Base-by-base conservation (phyloP, 2,329 filamentous ascomycete species). In the Penicillium aurantiogriseum region DNA sequence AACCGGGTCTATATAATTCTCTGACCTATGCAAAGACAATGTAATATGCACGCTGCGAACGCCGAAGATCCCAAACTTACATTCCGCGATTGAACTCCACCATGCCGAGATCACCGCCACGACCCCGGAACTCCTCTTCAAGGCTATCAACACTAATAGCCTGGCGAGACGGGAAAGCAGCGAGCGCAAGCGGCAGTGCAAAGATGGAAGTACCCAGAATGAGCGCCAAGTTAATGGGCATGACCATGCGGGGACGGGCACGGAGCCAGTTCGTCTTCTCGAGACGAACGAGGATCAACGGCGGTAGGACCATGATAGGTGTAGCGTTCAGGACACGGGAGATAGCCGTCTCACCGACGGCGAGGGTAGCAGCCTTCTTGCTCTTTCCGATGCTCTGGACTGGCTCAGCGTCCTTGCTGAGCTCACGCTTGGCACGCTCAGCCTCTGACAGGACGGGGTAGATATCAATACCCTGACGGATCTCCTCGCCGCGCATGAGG, bases 81-180 rank as follows among this genome's bases (percentile, higher is more conserved):
- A 99, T 93, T 13, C 94, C 94, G 69, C 94, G 85, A 76, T 99
- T 97, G 77, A 99, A 97, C 73, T 95, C 91, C n/a, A 99, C 90
- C 79, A 91, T 81, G 0, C 90, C 92, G 54, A 84, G 84, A 62
- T 88, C 84, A 0, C 92, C 93, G 33, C 91, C 92, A 56, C 84
- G 85, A 7, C 86, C 88, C 77, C 88, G 88, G 74, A 99, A 97
- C 76, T 96, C 90, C 62, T 88, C 81, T 81, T 97, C 94, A 56
- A 99, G 78, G 50, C 80, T 86, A 31, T 85, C 83, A 1, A 89
- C 92, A 62, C 82, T 84, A 42, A 97, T 89, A 62, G 85, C 85
- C 80, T 99, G 91, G 63, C 92, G 83, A 78, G 97, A 92, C 4
- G 94, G 94, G 77, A 99, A 99, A 2, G 91, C 91, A 9, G 88